These are phyloP conservation scores for Rhodotorula glutinis DNA, from an alignment of 1,284 basidiomycete genomes.

Conservation along the genomic window DNA sequence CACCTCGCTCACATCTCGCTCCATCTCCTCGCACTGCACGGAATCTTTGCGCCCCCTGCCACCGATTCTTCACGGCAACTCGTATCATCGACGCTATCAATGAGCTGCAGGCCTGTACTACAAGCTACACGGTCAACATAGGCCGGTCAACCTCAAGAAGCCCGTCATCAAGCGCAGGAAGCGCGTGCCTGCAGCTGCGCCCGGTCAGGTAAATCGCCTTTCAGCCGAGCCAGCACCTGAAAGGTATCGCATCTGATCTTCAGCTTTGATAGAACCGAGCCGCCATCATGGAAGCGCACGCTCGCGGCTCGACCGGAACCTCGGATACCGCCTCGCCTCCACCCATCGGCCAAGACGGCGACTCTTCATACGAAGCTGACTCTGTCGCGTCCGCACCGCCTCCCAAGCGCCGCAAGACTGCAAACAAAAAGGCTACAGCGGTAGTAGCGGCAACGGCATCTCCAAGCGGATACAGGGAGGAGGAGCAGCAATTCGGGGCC, in stretches of 20 bases:
- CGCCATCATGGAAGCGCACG: constrained; percentile 29
- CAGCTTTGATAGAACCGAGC: constrained; percentile 23
- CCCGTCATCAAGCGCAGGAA: constrained; percentile 97
- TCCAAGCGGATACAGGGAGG: background rate
- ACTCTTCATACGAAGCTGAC: constrained; percentile 12
- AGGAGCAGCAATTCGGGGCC: background rate
- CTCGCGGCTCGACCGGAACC: background rate
- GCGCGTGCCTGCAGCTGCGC: constrained; percentile 64
- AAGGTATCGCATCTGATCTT: background rate
- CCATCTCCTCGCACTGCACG: too few relatives aligned
- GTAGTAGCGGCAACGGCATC: constrained; percentile 20
- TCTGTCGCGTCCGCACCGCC: constrained; percentile 7
- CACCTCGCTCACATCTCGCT: too few relatives aligned
- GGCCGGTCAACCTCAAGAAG: constrained; percentile 98
- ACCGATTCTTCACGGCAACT: too few relatives aligned
- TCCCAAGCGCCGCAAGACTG: constrained; percentile 25
- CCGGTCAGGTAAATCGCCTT: constrained; percentile 24
- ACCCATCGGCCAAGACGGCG: background rate
- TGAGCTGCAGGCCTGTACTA: constrained; percentile 76
- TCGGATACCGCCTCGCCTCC: constrained; percentile 9
- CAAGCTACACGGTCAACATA: constrained; percentile 94
- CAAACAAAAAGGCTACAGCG: constrained; percentile 14
- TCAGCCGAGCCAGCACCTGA: too few relatives aligned
- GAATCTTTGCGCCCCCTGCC: too few relatives aligned
- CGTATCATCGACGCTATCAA: too few relatives aligned